Conservation (phyloP, 805 yeast species). For the Wickerhamiella shivajii region DNA sequence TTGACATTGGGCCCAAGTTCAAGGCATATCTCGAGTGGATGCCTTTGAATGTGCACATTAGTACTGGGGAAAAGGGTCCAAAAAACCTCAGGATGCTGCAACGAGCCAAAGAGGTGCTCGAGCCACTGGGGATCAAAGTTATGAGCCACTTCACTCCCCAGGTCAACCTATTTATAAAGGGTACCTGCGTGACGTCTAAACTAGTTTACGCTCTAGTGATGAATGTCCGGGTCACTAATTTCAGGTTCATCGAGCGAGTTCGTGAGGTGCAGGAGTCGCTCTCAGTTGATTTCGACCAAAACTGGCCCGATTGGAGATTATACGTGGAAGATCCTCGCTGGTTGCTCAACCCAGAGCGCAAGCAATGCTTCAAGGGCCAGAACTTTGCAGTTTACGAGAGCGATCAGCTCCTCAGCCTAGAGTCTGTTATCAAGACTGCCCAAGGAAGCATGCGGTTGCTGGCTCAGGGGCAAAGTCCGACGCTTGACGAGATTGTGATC, state of each 20-base stretch:
- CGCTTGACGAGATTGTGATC: no score
- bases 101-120: constrained; percentile 12
- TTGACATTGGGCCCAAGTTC: constrained; percentile 17
- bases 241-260: constrained; percentile 18
- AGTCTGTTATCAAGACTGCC: constrained; percentile 18
- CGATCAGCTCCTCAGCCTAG: constrained; percentile 17
- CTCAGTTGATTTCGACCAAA: constrained; percentile 15
- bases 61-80: constrained; percentile 14
- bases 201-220: constrained; percentile 24
- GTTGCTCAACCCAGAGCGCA: constrained; percentile 18
- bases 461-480: no score
- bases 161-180: constrained; percentile 22
- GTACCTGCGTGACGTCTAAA: constrained; percentile 19
- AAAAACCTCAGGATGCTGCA: constrained; percentile 13
- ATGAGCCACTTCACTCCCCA: constrained; percentile 13
- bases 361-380: constrained; percentile 16
- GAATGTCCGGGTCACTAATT: constrained; percentile 22
- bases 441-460: no score
- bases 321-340: constrained; percentile 19
- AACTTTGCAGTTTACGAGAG: constrained; percentile 20
- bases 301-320: constrained; percentile 19
- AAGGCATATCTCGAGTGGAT: constrained; percentile 17
- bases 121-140: constrained; percentile 22
- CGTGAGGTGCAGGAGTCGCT: constrained; percentile 10
- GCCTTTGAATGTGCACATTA: constrained; percentile 17